phyloP scores from a whole-genome alignment of 2,329 filamentous ascomycete genomes.

The Emydomyces testavorans region DNA sequence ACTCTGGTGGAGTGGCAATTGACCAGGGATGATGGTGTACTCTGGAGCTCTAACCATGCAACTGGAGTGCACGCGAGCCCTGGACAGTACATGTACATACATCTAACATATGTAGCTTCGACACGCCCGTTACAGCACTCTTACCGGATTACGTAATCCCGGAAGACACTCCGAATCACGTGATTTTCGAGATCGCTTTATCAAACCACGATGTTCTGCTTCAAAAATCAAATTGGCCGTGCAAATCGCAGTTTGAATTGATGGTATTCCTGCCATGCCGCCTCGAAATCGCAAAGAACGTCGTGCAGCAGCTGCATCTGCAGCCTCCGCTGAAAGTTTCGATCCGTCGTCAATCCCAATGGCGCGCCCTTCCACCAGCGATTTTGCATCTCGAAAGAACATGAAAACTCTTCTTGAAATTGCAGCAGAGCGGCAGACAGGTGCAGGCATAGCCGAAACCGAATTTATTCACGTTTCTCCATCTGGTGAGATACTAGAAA shows the following conservation, averaged over 20 bases:
- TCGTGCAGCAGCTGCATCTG: conserved; percentile 25
- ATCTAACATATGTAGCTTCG: too few relatives aligned
- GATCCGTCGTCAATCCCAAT: conserved; percentile 26
- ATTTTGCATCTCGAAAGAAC: conserved; percentile 14
- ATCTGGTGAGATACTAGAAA: conserved; percentile 19
- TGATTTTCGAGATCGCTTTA: too few relatives aligned
- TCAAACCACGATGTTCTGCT: background rate
- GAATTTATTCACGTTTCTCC: conserved; percentile 25
- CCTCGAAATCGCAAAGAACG: conserved; percentile 32
- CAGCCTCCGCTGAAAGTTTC: conserved; percentile 13
- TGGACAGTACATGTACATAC: too few relatives aligned
- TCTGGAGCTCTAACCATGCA: too few relatives aligned
- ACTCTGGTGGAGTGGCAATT: too few relatives aligned
- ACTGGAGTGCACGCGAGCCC: too few relatives aligned
- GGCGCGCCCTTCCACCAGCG: conserved; percentile 19
- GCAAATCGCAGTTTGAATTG: background rate
- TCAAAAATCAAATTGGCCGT: background rate
- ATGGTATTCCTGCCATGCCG: conserved; percentile 10
- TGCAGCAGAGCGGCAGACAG: conserved; percentile 34
- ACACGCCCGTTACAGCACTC: too few relatives aligned
- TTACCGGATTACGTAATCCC: too few relatives aligned
- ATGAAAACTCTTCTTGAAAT: conserved; percentile 36
- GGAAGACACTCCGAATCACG: too few relatives aligned
- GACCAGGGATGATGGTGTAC: too few relatives aligned
- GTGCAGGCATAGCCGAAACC: conserved; percentile 19